Conservation (phyloP, 1,139 yeast species). For the Blastobotrys niveus region DNA sequence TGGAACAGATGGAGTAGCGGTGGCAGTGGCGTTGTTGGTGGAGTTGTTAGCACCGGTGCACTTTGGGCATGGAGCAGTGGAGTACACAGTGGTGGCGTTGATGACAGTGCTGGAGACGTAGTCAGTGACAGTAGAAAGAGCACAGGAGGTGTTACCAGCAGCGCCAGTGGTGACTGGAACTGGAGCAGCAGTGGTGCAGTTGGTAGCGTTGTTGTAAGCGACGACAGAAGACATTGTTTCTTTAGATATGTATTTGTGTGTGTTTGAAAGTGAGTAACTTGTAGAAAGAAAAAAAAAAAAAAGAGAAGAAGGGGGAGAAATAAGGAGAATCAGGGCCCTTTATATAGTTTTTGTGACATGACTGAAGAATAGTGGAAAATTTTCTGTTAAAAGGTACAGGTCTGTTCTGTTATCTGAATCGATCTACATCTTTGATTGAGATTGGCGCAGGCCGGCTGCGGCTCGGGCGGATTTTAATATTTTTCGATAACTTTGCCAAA, state of each 20-base stretch:
- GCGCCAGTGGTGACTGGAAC: background rate
- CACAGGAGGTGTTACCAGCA: too few species aligned
- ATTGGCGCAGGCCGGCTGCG: too few species aligned
- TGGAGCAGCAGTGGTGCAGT: constrained; percentile 2
- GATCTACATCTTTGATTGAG: too few species aligned
- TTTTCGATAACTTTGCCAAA: too few species aligned
- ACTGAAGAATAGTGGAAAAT: too few species aligned
- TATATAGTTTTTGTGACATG: background rate
- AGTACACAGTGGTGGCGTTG: constrained; percentile 6
- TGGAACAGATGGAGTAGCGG: constrained; percentile 10
- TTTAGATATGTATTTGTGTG: background rate
- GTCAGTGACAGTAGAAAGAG: constrained; percentile 6
- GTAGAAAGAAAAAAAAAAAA: background rate
- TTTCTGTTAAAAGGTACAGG: too few species aligned
- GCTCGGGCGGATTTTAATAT: too few species aligned
- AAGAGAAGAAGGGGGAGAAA: background rate
- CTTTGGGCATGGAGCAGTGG: constrained; percentile 10
- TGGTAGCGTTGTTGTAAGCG: background rate
- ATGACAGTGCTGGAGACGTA: constrained; percentile 5
- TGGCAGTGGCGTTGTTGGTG: constrained; percentile 3
- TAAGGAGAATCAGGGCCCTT: background rate
- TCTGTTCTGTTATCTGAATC: too few species aligned
- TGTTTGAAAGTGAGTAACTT: constrained; percentile 1
- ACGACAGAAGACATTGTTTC: constrained; percentile 7
- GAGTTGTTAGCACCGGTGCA: constrained; percentile 1